Percentiles rank a stretch among this genome's conserved stretches.
phyloP scores from a whole-genome alignment of 2,329 filamentous ascomycete species.

The Mariannaea elegans region DNA sequence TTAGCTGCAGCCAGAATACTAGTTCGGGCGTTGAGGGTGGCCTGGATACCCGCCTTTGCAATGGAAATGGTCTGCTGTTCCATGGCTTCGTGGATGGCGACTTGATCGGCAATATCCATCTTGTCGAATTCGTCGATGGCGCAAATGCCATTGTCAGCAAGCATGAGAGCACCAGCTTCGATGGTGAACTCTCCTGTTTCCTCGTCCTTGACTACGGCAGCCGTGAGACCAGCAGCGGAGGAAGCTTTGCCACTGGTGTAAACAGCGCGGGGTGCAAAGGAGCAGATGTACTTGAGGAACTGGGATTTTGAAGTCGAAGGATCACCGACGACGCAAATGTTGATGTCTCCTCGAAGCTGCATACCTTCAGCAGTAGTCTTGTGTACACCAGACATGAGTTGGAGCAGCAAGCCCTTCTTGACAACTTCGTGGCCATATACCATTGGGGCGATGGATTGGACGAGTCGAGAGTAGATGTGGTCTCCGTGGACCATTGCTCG shows the following conservation, averaged over 20 bases:
- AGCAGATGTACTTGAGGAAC: constrained; percentile 97
- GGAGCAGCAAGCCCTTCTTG: constrained; percentile 94
- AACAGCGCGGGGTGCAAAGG: constrained; percentile 93
- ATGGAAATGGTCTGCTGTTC: constrained; percentile 99
- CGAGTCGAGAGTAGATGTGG: constrained; percentile 91
- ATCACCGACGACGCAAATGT: constrained; percentile 98
- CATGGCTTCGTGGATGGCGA: constrained; percentile 99
- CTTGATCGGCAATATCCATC: constrained; percentile 97
- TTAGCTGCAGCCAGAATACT: constrained; percentile 97
- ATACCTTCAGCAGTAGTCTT: constrained; percentile 94
- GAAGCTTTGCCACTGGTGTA: constrained; percentile 99
- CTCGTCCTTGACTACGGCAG: constrained; percentile 96
- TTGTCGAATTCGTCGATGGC: constrained; percentile 99
- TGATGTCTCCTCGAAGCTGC: constrained; percentile 95
- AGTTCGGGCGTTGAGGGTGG: constrained; percentile 93
- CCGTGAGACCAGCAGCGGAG: constrained; percentile 95
- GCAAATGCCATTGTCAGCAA: constrained; percentile 96
- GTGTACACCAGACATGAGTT: constrained; percentile 94
- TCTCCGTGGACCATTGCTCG: constrained; percentile 94
- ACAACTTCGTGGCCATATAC: constrained; percentile 98
- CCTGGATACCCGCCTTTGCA: constrained; percentile 97
- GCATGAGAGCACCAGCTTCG: constrained; percentile 96
- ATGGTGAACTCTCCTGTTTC: constrained; percentile 99
- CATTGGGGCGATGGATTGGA: constrained; percentile 94
- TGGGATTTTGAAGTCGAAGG: constrained; percentile 98